Percentiles rank a stretch among this genome's conserved stretches.
These are phyloP conservation scores for Penicilliopsis zonata DNA, from an alignment of 495 filamentous ascomycete species.

Conservation along the genomic window DNA sequence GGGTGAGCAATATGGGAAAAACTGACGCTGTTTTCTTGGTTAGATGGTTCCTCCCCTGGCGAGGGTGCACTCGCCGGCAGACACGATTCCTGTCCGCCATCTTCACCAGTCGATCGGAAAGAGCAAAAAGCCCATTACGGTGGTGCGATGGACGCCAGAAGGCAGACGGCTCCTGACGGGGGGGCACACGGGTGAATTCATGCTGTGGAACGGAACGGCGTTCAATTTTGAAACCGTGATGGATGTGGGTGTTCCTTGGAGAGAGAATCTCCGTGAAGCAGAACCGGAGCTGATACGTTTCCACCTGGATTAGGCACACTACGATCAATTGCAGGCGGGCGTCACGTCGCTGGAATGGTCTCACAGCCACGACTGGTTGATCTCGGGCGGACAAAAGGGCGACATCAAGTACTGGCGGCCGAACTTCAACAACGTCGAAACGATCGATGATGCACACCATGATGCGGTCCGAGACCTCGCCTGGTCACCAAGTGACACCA, in stretches of 20 bases:
- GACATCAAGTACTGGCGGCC: slow-evolving; percentile 98
- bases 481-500: slow-evolving; percentile 83
- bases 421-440: slow-evolving; percentile 98
- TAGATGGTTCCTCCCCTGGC: slow-evolving; percentile 84
- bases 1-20: not conserved
- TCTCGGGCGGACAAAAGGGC: slow-evolving; percentile 91
- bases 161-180: slow-evolving; percentile 83
- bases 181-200: slow-evolving; percentile 94
- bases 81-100: slow-evolving; percentile 78
- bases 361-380: slow-evolving; percentile 89
- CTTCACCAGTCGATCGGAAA: slow-evolving; percentile 95
- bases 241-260: slow-evolving; percentile 42
- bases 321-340: slow-evolving; percentile 54
- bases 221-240: slow-evolving; percentile 99
- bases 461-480: slow-evolving; percentile 87
- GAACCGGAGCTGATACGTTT: not conserved
- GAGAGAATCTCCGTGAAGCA: not conserved
- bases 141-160: slow-evolving; percentile 97
- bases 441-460: slow-evolving; percentile 78
- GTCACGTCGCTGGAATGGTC: slow-evolving; percentile 83
- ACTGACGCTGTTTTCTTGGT: slow-evolving; percentile 3
- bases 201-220: slow-evolving; percentile 94
- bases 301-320: slow-evolving; percentile 55
- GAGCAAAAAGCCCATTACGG: slow-evolving; percentile 91
- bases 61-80: slow-evolving; percentile 55